phyloP scores from a whole-genome alignment of 176 grass and related monocot species.

The Oryza meridionalis region DNA sequence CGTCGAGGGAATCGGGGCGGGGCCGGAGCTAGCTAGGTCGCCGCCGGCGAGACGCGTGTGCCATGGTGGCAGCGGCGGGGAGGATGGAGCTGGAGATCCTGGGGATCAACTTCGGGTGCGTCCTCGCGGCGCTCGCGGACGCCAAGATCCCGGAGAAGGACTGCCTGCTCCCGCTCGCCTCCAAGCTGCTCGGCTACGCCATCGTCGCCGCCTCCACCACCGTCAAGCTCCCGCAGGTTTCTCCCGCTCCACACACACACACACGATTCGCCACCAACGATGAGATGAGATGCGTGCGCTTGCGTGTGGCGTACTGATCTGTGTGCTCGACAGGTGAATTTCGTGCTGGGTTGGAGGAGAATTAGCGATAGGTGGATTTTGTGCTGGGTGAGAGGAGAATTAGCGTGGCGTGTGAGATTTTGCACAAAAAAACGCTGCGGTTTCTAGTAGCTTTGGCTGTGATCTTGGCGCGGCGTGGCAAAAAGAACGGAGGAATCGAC shows the following conservation, averaged over 20 bases:
- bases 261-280: background rate
- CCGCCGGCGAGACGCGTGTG: conserved; percentile 25
- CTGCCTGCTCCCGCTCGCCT: conserved; percentile 84
- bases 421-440: background rate
- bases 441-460: background rate
- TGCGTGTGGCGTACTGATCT: conserved; percentile 3
- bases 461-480: conserved; percentile 16
- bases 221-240: conserved; percentile 93
- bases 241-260: no score
- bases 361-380: background rate
- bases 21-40: no score
- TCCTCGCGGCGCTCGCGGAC: conserved; percentile 58
- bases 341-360: background rate
- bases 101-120: conserved; percentile 88
- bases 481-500: conserved; percentile 4
- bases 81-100: conserved; percentile 86
- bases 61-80: conserved; percentile 38
- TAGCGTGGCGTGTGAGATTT: conserved; percentile 40
- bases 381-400: background rate
- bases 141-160: conserved; percentile 72
- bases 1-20: background rate
- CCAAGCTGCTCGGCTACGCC: conserved; percentile 91
- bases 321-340: conserved; percentile 22
- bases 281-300: background rate
- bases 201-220: conserved; percentile 97